Conservation (phyloP, 2,329 filamentous ascomycete species). For the Talaromyces funiculosus region DNA sequence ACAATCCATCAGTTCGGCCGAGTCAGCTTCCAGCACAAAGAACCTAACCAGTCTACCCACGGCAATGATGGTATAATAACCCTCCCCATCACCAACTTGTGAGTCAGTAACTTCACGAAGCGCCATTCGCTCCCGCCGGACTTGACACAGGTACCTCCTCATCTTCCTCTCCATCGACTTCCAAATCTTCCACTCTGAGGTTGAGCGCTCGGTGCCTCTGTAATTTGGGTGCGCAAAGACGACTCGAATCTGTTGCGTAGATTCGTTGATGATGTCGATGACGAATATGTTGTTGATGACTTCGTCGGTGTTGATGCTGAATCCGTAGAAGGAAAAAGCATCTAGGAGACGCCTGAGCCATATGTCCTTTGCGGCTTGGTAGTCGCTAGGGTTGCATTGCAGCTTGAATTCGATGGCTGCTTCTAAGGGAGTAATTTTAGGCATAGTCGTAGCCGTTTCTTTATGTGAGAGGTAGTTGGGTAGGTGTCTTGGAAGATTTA, state of each 20-base stretch:
- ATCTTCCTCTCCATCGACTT: not conserved
- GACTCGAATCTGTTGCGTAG: not conserved
- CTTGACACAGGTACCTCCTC: not conserved
- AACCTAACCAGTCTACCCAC: not conserved
- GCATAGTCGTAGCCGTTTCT: not conserved
- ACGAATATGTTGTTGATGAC: not conserved
- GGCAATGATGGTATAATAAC: not conserved
- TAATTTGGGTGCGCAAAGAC: not conserved
- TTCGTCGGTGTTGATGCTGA: not conserved
- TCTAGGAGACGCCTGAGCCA: conserved; percentile 1
- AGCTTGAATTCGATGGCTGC: not conserved
- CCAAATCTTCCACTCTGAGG: not conserved
- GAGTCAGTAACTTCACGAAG: not conserved
- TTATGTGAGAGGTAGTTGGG: too few species aligned
- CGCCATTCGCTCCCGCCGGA: not conserved
- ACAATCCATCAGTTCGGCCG: not conserved
- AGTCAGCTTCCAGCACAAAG: not conserved
- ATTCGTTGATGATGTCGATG: not conserved
- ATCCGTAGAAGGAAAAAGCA: not conserved
- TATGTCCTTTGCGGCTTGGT: not conserved
- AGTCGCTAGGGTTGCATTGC: not conserved
- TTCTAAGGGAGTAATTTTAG: not conserved
- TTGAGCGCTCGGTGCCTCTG: not conserved
- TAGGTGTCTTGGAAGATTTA: not conserved
- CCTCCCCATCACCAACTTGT: not conserved